phyloP scores from a whole-genome alignment of 768 basidiomycete genomes.

The Mycena amicta region DNA sequence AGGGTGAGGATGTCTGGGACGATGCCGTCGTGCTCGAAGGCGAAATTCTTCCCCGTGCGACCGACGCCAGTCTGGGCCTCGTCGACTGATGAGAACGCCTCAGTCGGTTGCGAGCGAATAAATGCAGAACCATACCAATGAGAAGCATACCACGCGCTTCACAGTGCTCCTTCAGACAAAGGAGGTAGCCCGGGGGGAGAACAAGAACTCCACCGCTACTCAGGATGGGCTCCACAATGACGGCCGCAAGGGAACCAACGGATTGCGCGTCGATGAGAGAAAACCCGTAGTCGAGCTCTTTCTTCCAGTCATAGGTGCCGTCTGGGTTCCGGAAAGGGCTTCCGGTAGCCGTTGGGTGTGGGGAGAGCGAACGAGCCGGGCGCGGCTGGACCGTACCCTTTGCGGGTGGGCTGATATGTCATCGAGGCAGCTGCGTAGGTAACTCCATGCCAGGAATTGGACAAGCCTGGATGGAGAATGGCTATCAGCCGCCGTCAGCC shows the following conservation, averaged over 20 bases:
- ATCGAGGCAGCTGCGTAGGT: slow-evolving; percentile 24
- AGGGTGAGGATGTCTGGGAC: slow-evolving; percentile 24
- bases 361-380: slow-evolving; percentile 23
- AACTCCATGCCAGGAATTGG: slow-evolving; percentile 27
- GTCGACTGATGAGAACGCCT: not conserved
- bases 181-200: slow-evolving; percentile 25
- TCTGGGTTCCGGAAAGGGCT: slow-evolving; percentile 24
- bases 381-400: slow-evolving; percentile 25
- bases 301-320: slow-evolving; percentile 26
- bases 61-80: slow-evolving; percentile 25
- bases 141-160: slow-evolving; percentile 15
- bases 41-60: slow-evolving; percentile 26
- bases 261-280: slow-evolving; percentile 23
- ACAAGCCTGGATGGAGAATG: slow-evolving; percentile 13
- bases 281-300: slow-evolving; percentile 25
- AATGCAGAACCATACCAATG: slow-evolving; percentile 4
- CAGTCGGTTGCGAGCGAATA: not conserved
- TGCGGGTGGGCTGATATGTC: slow-evolving; percentile 25
- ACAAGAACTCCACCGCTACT: slow-evolving; percentile 26
- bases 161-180: slow-evolving; percentile 25
- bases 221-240: slow-evolving; percentile 26
- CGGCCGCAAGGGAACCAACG: slow-evolving; percentile 24
- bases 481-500: not conserved
- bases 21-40: slow-evolving; percentile 25
- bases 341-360: slow-evolving; percentile 25